Evolutionary conservation across 768 basidiomycete genomes (phyloP).

Genomic region (Russula lepida): DNA sequence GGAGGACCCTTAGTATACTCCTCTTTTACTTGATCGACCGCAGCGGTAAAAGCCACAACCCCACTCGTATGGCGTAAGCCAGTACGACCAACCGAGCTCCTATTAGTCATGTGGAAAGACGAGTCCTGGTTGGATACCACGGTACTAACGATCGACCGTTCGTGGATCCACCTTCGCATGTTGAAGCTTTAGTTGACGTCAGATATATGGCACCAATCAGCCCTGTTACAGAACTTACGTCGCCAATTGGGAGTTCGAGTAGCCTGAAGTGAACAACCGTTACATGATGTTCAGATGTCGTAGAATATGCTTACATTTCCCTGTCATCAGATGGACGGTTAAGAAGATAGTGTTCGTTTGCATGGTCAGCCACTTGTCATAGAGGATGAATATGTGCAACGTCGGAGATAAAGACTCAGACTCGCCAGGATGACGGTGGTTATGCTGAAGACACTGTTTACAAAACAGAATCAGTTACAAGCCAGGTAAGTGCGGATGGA

Average conservation of each 20-base stretch:
- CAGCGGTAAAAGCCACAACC: neutral
- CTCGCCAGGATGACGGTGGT: neutral
- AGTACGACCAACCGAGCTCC: neutral
- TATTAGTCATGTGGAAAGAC: neutral
- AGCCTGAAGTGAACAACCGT: neutral
- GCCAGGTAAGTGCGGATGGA: neutral
- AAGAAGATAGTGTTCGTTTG: neutral
- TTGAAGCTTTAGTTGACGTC: neutral
- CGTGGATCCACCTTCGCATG: conserved; percentile 1
- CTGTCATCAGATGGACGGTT: neutral
- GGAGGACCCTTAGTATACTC: neutral
- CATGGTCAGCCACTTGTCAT: neutral
- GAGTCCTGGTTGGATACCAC: neutral
- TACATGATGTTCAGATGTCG: neutral
- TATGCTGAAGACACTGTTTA: neutral
- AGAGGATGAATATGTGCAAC: neutral
- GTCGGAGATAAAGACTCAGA: neutral
- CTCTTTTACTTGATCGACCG: neutral
- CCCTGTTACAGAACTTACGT: neutral
- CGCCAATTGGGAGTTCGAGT: conserved; percentile 1
- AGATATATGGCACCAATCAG: neutral
- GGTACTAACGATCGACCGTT: neutral
- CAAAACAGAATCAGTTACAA: neutral
- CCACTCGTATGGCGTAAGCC: neutral
- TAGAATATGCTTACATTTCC: neutral